These are phyloP conservation scores for Linanthus parryae DNA, from an alignment of 148 eudicot species.

Conservation along the genomic window DNA sequence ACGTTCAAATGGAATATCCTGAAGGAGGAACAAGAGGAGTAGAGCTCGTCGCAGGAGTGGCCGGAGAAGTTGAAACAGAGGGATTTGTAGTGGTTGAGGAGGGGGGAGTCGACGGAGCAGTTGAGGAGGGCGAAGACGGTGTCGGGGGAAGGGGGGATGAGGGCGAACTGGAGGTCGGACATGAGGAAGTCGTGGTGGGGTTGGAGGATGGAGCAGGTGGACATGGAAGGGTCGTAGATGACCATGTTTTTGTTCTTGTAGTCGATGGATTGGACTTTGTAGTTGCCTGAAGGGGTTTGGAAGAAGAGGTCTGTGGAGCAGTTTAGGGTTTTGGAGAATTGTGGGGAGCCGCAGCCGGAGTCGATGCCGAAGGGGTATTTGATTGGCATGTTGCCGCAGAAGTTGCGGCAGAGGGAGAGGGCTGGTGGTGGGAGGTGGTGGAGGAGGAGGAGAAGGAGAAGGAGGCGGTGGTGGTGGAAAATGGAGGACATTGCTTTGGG, in stretches of 20 bases:
- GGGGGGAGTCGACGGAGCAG: constrained; percentile 84
- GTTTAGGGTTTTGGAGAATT: constrained; percentile 63
- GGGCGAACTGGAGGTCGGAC: constrained; percentile 58
- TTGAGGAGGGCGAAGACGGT: constrained; percentile 77
- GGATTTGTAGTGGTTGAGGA: constrained; percentile 63
- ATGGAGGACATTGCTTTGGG: too few species aligned
- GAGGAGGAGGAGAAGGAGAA: constrained; percentile 5
- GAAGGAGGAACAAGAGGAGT: constrained; percentile 65
- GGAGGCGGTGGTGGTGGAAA: too few species aligned
- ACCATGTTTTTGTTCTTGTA: constrained; percentile 47
- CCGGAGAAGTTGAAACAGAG: constrained; percentile 79
- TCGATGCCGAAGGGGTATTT: constrained; percentile 81
- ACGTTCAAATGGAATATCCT: constrained; percentile 35
- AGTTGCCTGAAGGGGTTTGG: constrained; percentile 74
- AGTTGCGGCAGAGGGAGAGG: constrained; percentile 44
- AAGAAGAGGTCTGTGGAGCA: constrained; percentile 70
- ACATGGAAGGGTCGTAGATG: constrained; percentile 86
- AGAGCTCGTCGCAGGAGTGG: constrained; percentile 78
- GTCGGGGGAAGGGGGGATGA: constrained; percentile 74
- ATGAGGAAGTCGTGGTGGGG: constrained; percentile 74
- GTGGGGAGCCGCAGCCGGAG: constrained; percentile 87
- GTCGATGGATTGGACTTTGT: constrained; percentile 79
- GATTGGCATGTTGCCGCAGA: constrained; percentile 55
- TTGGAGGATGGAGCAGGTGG: constrained; percentile 86
- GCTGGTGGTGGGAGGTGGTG: constrained; percentile 4